Percentiles rank a stretch among this genome's conserved stretches.
phyloP scores from a whole-genome alignment of 208 protist species.

The Trypanosoma lewisi region DNA sequence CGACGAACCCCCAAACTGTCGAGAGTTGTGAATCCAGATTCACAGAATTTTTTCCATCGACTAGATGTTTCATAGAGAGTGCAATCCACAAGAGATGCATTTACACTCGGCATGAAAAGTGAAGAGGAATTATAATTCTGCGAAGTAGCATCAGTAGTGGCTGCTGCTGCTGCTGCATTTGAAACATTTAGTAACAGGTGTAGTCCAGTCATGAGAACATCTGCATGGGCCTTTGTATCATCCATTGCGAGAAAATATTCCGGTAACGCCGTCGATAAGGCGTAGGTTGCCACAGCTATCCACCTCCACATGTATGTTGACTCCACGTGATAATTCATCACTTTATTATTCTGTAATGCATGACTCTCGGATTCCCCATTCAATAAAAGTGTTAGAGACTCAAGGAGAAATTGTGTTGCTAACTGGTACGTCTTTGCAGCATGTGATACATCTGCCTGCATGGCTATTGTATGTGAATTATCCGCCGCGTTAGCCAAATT shows the following conservation, averaged over 20 bases:
- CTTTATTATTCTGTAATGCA: not conserved
- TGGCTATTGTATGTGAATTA: not conserved
- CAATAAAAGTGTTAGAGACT: not conserved
- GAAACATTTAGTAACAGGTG: conserved; percentile 43
- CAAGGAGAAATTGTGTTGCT: conserved; percentile 1
- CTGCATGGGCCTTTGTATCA: conserved; percentile 33
- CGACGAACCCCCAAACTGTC: conserved; percentile 28
- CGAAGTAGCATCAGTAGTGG: too few relatives aligned
- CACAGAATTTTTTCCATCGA: conserved; percentile 53
- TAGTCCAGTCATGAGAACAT: conserved; percentile 41
- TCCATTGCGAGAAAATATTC: conserved; percentile 72
- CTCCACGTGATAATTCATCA: not conserved
- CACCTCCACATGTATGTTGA: conserved; percentile 10
- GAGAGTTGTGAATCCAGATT: conserved; percentile 37
- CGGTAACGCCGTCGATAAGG: conserved; percentile 42
- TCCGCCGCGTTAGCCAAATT: not conserved
- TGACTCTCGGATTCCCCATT: not conserved
- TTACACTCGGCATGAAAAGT: conserved; percentile 17
- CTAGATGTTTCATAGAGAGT: conserved; percentile 4
- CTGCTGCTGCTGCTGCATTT: conserved; percentile 3
- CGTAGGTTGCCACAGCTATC: conserved; percentile 32
- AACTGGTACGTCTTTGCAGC: conserved; percentile 1
- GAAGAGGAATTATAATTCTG: too few relatives aligned
- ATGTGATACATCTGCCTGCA: not conserved
- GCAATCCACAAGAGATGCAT: conserved; percentile 17